Conservation (phyloP, 2,329 filamentous ascomycete genomes). For the Trichoderma sp. region DNA sequence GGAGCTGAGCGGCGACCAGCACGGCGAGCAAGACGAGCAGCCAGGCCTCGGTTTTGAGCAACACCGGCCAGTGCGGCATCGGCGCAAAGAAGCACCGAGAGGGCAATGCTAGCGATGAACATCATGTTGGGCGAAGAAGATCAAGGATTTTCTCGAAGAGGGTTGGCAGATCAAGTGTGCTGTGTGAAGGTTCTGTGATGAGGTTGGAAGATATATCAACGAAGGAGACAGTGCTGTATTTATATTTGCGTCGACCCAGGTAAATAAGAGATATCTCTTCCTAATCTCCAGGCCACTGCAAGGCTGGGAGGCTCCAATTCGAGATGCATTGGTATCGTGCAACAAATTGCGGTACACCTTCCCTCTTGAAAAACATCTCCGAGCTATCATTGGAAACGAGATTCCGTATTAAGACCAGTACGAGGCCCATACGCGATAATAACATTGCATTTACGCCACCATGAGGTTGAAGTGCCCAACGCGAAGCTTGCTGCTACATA, state of each 20-base stretch:
- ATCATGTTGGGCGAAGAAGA: neutral
- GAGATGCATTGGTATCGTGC: neutral
- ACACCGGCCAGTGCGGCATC: conserved; percentile 6
- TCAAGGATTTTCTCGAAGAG: neutral
- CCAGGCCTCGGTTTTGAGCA: neutral
- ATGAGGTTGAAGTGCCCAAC: neutral
- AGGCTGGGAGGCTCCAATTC: neutral
- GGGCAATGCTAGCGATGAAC: neutral
- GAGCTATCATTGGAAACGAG: neutral
- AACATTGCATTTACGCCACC: neutral
- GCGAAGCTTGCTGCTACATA: neutral
- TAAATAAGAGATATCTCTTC: neutral
- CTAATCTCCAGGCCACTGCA: neutral
- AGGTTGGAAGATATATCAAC: neutral
- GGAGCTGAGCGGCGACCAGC: conserved; percentile 9
- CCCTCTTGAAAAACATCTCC: conserved; percentile 14
- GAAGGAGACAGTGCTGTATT: neutral
- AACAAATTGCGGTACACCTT: neutral
- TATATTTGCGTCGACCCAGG: neutral
- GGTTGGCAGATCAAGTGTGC: neutral
- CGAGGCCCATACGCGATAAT: neutral
- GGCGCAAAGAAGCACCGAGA: conserved; percentile 7
- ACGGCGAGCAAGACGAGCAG: conserved; percentile 7
- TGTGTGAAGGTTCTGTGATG: neutral
- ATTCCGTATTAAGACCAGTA: conserved; percentile 2